Percentiles rank a stretch among this genome's conserved stretches.
phyloP scores from a whole-genome alignment of 2,329 filamentous ascomycete species.

The Aspergillus fischeri region DNA sequence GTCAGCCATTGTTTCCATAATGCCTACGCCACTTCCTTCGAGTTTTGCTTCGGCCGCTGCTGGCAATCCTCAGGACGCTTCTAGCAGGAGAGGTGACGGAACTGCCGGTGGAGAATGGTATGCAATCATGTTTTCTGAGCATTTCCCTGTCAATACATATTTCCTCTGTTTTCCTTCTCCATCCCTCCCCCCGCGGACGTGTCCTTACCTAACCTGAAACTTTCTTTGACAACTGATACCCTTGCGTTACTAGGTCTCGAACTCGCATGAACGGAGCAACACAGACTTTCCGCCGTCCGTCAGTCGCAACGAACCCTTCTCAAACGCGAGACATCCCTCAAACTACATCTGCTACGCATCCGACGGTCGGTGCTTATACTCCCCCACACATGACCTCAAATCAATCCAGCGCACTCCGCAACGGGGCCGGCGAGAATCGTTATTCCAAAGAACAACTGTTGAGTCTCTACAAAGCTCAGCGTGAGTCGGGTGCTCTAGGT shows the following conservation, averaged over 20 bases:
- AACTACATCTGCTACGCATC: conserved; percentile 36
- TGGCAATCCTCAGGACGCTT: conserved; percentile 63
- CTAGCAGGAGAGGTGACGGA: conserved; percentile 57
- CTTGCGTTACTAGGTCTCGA: conserved; percentile 49
- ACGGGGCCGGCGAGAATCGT: conserved; percentile 54
- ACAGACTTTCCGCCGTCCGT: conserved; percentile 63
- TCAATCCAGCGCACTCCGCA: conserved; percentile 45
- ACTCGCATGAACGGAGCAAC: conserved; percentile 61
- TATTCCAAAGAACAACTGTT: conserved; percentile 79
- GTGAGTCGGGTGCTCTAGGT: conserved; percentile 50
- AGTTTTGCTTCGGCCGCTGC: conserved; percentile 82
- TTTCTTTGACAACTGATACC: neutral
- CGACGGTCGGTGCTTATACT: conserved; percentile 51
- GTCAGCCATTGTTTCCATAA: conserved; percentile 30
- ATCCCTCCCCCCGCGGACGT: neutral
- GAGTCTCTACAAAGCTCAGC: conserved; percentile 62
- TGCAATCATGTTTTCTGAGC: conserved; percentile 27
- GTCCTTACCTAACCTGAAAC: neutral
- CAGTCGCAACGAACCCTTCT: conserved; percentile 54
- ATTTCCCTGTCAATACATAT: neutral
- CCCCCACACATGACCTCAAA: conserved; percentile 57
- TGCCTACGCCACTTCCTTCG: conserved; percentile 74
- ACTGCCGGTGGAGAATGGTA: conserved; percentile 69
- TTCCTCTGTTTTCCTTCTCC: neutral
- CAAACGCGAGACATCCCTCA: conserved; percentile 42